Evolutionary conservation across 2,329 filamentous ascomycete genomes (phyloP).

Genomic region (Colletotrichum sublineola): DNA sequence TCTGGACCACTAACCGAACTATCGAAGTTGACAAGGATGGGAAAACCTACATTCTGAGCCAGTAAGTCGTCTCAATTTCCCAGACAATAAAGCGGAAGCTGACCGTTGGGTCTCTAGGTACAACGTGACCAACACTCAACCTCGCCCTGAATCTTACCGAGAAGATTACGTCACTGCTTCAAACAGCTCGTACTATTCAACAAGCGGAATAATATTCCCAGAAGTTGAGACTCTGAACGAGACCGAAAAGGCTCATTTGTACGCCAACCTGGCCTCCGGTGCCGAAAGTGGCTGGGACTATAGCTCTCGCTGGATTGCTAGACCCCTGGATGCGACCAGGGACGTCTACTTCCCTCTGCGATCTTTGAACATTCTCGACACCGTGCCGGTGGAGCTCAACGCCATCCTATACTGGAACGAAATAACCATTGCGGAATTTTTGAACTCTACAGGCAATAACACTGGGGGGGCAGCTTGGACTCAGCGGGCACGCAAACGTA

Average conservation of each 20-base stretch:
- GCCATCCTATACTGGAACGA: constrained; percentile 78
- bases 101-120: constrained; percentile 55
- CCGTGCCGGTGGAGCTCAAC: constrained; percentile 76
- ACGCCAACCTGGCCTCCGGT: constrained; percentile 73
- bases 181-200: constrained; percentile 73
- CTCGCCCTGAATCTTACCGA: constrained; percentile 75
- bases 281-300: constrained; percentile 79
- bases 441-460: constrained; percentile 63
- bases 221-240: constrained; percentile 64
- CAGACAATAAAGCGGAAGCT: neutral
- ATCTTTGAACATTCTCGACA: constrained; percentile 70
- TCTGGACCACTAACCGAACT: constrained; percentile 73
- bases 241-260: constrained; percentile 65
- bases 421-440: constrained; percentile 68
- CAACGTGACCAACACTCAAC: constrained; percentile 73
- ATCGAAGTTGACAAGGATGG: constrained; percentile 62
- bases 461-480: constrained; percentile 64
- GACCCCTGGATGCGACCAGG: constrained; percentile 68
- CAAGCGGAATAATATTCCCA: constrained; percentile 70
- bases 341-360: constrained; percentile 76
- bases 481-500: constrained; percentile 64
- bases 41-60: constrained; percentile 68
- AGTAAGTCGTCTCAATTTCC: constrained; percentile 52
- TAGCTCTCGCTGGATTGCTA: constrained; percentile 68
- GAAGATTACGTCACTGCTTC: constrained; percentile 77